Evolutionary conservation across 805 yeast genomes (phyloP), one percentile per base, ranked within the genome.

Genomic region (Barnettozyma siamensis): DNA sequence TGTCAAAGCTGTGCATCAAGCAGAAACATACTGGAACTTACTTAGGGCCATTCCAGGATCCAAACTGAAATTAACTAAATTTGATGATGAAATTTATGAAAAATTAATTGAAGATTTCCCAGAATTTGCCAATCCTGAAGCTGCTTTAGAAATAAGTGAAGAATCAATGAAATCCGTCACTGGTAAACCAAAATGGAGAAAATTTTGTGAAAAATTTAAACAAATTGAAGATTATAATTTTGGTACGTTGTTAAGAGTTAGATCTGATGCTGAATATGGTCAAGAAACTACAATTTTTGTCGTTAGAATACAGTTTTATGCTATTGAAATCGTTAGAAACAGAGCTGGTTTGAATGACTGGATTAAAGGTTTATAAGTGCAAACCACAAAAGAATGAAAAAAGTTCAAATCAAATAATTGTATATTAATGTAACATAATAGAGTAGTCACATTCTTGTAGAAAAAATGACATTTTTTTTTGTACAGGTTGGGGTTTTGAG

Each of bases 1-100:
- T 32, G 99, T 93, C 45, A 87, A 84, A 65, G 99, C 98, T 5
- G 99, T 93, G 15, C 80, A 77, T 64, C 98, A 93, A 63, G 93
- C 95, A 44, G 95, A 88, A 59, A 82, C 96, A 2, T 93, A 91
- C 74, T 93, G 96, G 96, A 72, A 73, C 36, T 64, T 93, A 44
- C 66, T 93, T 41, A 74, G 75, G 43, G 77, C 78, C 51, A 67
- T 88, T 42, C 80, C 83, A 46, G 97, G 95, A n/a, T 75, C 93
- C 33, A 76, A 75, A 51, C 71, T 91, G 48, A 83, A 78, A 59
- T 69, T 85, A 46, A 83, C 93, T 37, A 72, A 76, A 56, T 73
- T 66, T 48, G 94, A 85, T 59, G 83, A 83, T 53, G 88, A 78
- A 41, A 82, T 85, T 38, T 78, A 73, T 52, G 72, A 72, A 19